Evolutionary conservation across 1,139 yeast genomes (phyloP).

Genomic region (Komagataea norvegica): DNA sequence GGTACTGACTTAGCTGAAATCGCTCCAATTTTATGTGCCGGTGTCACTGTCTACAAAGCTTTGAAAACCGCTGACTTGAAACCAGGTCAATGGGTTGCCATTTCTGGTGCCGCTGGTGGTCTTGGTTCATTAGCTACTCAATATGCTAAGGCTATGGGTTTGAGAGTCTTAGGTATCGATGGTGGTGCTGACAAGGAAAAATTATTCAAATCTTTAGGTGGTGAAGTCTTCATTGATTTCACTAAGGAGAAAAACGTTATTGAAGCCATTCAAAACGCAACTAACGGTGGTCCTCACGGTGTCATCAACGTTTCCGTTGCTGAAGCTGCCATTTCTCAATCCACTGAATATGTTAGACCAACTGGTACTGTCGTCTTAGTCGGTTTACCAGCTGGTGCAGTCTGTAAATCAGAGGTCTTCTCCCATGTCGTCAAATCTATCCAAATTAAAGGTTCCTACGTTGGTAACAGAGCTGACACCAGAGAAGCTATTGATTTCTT

Average conservation of each 20-base stretch:
- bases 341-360: constrained; percentile 60
- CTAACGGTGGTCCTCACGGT: constrained; percentile 74
- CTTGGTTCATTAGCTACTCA: constrained; percentile 72
- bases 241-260: constrained; percentile 52
- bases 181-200: constrained; percentile 67
- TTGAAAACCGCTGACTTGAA: constrained; percentile 59
- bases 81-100: constrained; percentile 74
- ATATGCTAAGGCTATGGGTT: constrained; percentile 70
- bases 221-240: constrained; percentile 65
- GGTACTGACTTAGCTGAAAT: constrained; percentile 63
- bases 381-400: constrained; percentile 71
- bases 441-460: constrained; percentile 66
- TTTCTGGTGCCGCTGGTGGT: constrained; percentile 80
- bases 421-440: constrained; percentile 61
- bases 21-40: constrained; percentile 76
- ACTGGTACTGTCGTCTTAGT: constrained; percentile 69
- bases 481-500: constrained; percentile 75
- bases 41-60: constrained; percentile 77
- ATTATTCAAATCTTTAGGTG: constrained; percentile 55
- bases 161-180: constrained; percentile 68
- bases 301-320: constrained; percentile 71
- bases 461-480: constrained; percentile 77
- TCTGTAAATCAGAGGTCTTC: constrained; percentile 59
- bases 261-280: constrained; percentile 49
- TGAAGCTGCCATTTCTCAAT: constrained; percentile 59